These are phyloP conservation scores for Flueggea neowawraea DNA, from an alignment of 441 rosid genomes.

Conservation along the genomic window DNA sequence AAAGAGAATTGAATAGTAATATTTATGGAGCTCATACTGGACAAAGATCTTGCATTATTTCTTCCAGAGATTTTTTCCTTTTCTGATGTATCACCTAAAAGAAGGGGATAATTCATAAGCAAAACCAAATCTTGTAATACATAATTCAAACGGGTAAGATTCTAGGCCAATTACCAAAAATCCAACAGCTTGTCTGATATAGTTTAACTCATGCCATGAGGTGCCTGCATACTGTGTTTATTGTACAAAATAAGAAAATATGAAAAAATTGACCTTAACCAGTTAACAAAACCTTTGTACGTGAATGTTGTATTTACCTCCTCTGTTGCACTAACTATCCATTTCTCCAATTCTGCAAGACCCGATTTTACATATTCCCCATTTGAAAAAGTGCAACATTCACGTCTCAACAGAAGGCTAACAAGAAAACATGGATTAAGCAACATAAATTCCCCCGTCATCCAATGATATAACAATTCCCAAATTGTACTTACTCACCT, in stretches of 20 bases:
- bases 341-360: constrained; percentile 93
- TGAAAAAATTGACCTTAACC: constrained; percentile 2
- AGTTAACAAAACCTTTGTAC: background rate
- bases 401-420: constrained; percentile 96
- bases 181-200: constrained; percentile 98
- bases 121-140: background rate
- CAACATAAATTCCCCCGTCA: constrained; percentile 14
- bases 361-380: constrained; percentile 99
- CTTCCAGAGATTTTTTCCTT: constrained; percentile 86
- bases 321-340: constrained; percentile 75
- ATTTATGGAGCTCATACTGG: constrained; percentile 49
- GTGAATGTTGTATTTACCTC: constrained; percentile 51
- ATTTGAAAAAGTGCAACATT: constrained; percentile 98
- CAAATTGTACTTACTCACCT: constrained; percentile 41
- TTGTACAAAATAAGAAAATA: constrained; percentile 19
- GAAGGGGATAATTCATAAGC: constrained; percentile 15
- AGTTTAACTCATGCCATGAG: constrained; percentile 96
- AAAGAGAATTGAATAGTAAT: constrained; percentile 3
- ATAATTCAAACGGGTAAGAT: constrained; percentile 7
- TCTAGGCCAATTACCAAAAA: constrained; percentile 64
- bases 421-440: constrained; percentile 16
- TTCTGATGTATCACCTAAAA: constrained; percentile 94
- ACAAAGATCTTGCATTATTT: constrained; percentile 90
- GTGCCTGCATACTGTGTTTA: constrained; percentile 86
- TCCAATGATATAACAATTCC: constrained; percentile 4